Conservation (phyloP, 345 rosid species). For the Citrus inodora region DNA sequence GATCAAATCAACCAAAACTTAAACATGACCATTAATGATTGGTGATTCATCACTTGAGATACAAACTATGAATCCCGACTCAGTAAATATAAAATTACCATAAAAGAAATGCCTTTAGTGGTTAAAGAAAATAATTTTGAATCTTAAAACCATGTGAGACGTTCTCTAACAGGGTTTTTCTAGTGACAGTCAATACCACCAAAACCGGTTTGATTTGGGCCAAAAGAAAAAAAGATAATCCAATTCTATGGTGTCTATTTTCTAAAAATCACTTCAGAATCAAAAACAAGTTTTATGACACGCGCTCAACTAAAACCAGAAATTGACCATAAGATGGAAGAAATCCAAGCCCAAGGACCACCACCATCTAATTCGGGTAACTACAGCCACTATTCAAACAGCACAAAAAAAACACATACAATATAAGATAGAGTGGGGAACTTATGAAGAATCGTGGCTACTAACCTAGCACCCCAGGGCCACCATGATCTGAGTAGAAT, state of each 20-base stretch:
- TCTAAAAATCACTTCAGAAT: background rate
- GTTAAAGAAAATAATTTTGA: background rate
- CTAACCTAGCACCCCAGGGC: constrained; percentile 95
- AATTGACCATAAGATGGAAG: background rate
- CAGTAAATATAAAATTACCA: no score
- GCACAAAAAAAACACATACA: background rate
- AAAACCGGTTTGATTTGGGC: no score
- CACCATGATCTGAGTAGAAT: constrained; percentile 85
- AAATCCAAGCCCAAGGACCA: background rate
- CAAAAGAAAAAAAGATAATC: background rate
- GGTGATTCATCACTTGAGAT: background rate
- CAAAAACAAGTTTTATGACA: background rate
- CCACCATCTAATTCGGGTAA: background rate
- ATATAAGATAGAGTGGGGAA: no score
- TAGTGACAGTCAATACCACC: background rate
- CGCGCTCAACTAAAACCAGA: background rate
- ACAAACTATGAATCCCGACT: background rate
- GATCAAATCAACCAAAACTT: background rate
- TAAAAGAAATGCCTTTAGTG: no score
- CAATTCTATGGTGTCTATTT: background rate
- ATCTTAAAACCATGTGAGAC: background rate
- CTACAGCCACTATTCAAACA: background rate
- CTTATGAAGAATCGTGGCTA: constrained; percentile 7
- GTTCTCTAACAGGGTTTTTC: background rate
- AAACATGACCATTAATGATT: background rate